Evolutionary conservation across 2,329 filamentous ascomycete genomes (phyloP).

Genomic region (Leptographium procerum): DNA sequence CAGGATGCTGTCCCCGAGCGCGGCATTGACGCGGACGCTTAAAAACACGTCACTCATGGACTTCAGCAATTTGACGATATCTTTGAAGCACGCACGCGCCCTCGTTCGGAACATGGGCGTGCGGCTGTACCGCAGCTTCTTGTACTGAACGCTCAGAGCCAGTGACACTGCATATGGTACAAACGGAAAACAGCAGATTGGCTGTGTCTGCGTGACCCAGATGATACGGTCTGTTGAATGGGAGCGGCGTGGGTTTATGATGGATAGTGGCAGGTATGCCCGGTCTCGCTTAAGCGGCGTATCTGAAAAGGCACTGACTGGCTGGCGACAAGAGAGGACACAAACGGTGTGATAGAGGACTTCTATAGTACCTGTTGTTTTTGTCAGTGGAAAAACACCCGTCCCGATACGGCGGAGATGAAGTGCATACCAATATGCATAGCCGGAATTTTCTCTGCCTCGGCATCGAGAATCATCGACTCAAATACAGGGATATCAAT

Average conservation of each 20-base stretch:
- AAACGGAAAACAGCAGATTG: slow-evolving; percentile 42
- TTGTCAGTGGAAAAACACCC: slow-evolving; percentile 10
- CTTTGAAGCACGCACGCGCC: slow-evolving; percentile 42
- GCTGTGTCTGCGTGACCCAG: slow-evolving; percentile 39
- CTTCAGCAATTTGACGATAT: slow-evolving; percentile 40
- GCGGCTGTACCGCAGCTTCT: slow-evolving; percentile 51
- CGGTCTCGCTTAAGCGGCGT: slow-evolving; percentile 27
- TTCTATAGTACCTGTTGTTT: slow-evolving; percentile 43
- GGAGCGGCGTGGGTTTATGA: slow-evolving; percentile 44
- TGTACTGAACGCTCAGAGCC: slow-evolving; percentile 49
- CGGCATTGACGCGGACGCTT: slow-evolving; percentile 42
- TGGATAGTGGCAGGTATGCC: slow-evolving; percentile 30
- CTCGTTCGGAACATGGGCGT: slow-evolving; percentile 46
- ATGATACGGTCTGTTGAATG: slow-evolving; percentile 47
- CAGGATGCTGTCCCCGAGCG: slow-evolving; percentile 42
- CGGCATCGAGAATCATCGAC: slow-evolving; percentile 43
- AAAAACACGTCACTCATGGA: slow-evolving; percentile 46
- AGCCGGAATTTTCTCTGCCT: slow-evolving; percentile 36
- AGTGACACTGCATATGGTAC: slow-evolving; percentile 51
- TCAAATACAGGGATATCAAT: slow-evolving; percentile 47
- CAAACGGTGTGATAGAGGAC: slow-evolving; percentile 53
- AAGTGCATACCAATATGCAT: slow-evolving; percentile 32
- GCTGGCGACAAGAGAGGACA: slow-evolving; percentile 49
- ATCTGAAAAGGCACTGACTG: slow-evolving; percentile 20
- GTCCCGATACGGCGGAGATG: background rate